A percentile compares a stretch with the other conserved stretches of the same genome.
phyloP scores from a whole-genome alignment of 192 early-diverging fungal species.

The Geranomyces michiganensis region DNA sequence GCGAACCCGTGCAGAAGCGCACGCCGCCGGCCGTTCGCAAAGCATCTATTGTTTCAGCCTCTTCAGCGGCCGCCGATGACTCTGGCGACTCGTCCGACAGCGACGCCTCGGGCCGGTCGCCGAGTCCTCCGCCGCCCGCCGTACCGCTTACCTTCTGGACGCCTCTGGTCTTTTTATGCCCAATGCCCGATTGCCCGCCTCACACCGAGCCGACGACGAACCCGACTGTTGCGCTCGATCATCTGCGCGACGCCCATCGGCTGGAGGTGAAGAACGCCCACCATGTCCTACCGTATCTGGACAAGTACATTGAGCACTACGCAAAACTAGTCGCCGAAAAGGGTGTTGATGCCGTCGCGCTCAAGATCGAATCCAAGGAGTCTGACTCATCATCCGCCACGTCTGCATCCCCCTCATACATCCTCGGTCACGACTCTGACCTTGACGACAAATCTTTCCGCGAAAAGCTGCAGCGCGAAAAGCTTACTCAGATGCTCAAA shows the following conservation, averaged over 20 bases:
- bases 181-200: constrained; percentile 61
- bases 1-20: not conserved
- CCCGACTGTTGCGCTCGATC: constrained; percentile 65
- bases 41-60: constrained; percentile 7
- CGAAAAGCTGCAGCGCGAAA: constrained; percentile 70
- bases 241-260: constrained; percentile 68
- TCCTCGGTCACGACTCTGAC: constrained; percentile 64
- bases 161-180: constrained; percentile 65
- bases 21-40: not conserved
- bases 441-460: constrained; percentile 67
- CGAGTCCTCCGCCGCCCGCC: constrained; percentile 24
- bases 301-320: constrained; percentile 77
- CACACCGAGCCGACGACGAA: constrained; percentile 51
- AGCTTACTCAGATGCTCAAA: constrained; percentile 72
- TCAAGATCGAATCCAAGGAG: constrained; percentile 16
- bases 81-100: constrained; percentile 5
- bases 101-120: constrained; percentile 21
- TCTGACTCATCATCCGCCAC: not conserved
- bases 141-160: constrained; percentile 37
- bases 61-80: not conserved
- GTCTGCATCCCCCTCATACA: constrained; percentile 47
- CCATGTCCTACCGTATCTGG: constrained; percentile 77
- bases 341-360: constrained; percentile 13
- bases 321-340: constrained; percentile 54
- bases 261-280: constrained; percentile 70